phyloP scores from a whole-genome alignment of 345 rosid genomes.

The Linum trigynum region DNA sequence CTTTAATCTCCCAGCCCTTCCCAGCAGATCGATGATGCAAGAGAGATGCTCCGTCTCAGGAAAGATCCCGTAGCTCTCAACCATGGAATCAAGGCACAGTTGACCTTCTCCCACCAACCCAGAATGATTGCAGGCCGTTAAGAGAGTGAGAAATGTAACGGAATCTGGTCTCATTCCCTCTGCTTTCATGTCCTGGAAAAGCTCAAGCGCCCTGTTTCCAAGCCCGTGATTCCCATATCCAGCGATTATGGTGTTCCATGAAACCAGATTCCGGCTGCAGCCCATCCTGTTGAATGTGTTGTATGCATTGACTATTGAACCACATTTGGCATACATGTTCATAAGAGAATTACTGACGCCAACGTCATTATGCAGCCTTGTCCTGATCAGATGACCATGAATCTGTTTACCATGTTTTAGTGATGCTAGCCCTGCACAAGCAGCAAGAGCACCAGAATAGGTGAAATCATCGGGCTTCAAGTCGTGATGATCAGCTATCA shows the following conservation, averaged over 20 bases:
- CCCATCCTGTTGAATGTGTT: constrained; percentile 32
- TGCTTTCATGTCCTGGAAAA: constrained; percentile 39
- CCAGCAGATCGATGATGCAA: constrained; percentile 53
- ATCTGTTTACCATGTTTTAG: constrained; percentile 42
- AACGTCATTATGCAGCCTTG: constrained; percentile 28
- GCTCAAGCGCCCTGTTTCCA: constrained; percentile 35
- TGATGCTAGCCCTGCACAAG: constrained; percentile 48
- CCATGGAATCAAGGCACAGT: constrained; percentile 34
- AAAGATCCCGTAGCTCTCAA: constrained; percentile 32
- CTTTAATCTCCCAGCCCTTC: constrained; percentile 49
- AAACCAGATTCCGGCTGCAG: constrained; percentile 30
- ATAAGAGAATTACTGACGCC: constrained; percentile 47
- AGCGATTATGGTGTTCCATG: constrained; percentile 59
- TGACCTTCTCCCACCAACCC: constrained; percentile 51
- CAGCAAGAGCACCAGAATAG: constrained; percentile 36
- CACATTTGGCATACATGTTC: constrained; percentile 68
- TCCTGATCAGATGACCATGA: constrained; percentile 40
- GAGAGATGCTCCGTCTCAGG: constrained; percentile 52
- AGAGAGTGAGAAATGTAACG: constrained; percentile 44
- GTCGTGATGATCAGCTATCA: constrained; percentile 17
- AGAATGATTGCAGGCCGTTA: constrained; percentile 56
- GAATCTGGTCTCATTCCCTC: constrained; percentile 38
- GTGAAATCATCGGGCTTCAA: constrained; percentile 40
- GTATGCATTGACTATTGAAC: constrained; percentile 34
- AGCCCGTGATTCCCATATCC: constrained; percentile 53